phyloP scores from a whole-genome alignment of 2,329 filamentous ascomycete species.

The Cercospora sojina region DNA sequence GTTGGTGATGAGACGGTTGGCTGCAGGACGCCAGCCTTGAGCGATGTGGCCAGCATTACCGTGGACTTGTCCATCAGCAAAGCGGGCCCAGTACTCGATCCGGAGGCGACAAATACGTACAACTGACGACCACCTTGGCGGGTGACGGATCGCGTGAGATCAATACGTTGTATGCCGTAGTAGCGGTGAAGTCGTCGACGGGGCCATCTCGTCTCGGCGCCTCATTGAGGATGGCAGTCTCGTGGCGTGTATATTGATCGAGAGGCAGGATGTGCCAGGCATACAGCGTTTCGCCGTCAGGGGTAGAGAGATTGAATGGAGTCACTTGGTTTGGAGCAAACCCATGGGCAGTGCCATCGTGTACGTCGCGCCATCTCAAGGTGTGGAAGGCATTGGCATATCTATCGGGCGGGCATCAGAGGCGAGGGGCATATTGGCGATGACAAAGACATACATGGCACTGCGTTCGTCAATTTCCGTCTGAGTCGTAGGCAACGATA shows the following conservation, averaged over 20 bases:
- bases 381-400: conserved; percentile 79
- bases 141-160: conserved; percentile 48
- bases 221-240: conserved; percentile 55
- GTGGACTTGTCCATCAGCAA: conserved; percentile 27
- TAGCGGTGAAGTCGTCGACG: conserved; percentile 48
- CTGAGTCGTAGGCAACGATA: not conserved
- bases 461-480: not conserved
- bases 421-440: not conserved
- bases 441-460: not conserved
- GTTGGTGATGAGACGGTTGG: conserved; percentile 74
- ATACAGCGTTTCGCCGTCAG: conserved; percentile 75
- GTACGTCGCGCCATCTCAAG: conserved; percentile 70
- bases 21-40: conserved; percentile 71
- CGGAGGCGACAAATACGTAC: conserved; percentile 36
- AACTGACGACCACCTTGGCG: conserved; percentile 57
- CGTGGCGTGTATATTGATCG: conserved; percentile 70
- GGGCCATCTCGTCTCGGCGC: conserved; percentile 50
- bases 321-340: conserved; percentile 88
- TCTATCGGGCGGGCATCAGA: conserved; percentile 52
- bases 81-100: not conserved
- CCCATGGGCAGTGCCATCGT: conserved; percentile 75
- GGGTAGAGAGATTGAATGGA: conserved; percentile 73
- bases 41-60: conserved; percentile 85
- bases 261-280: conserved; percentile 89
- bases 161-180: conserved; percentile 53